Percentiles rank a stretch among this genome's conserved stretches.
Evolutionary conservation across 352 stramenopile genomes (phyloP).

Genomic region (Pythium dissotocum): DNA sequence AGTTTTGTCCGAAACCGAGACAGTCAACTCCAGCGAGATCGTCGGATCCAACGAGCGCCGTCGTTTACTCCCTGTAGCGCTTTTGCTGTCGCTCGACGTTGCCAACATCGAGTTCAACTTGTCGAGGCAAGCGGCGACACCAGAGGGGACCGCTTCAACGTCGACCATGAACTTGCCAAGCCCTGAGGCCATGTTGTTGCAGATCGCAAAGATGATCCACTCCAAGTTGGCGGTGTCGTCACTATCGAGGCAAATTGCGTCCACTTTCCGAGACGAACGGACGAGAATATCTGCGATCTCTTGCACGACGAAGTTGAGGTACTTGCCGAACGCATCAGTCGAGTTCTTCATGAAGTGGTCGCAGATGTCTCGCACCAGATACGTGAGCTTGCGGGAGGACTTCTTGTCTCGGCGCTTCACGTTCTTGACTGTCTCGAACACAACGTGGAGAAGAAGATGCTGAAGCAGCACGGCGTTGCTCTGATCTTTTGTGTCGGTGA

Average conservation of each 20-base stretch:
- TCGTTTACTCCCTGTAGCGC: slow-evolving; percentile 10
- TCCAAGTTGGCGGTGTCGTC: slow-evolving; percentile 73
- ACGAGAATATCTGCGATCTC: slow-evolving; percentile 72
- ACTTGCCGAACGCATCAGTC: slow-evolving; percentile 74
- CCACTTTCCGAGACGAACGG: slow-evolving; percentile 18
- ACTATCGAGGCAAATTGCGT: slow-evolving; percentile 31
- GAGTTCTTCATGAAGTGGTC: slow-evolving; percentile 61
- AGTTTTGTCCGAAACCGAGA: slow-evolving; percentile 6
- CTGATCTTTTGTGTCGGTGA: slow-evolving; percentile 27
- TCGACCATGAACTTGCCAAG: slow-evolving; percentile 75
- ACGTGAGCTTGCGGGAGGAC: slow-evolving; percentile 36
- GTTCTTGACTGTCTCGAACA: slow-evolving; percentile 60
- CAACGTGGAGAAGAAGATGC: slow-evolving; percentile 67
- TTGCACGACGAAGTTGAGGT: slow-evolving; percentile 74
- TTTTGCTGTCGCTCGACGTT: slow-evolving; percentile 29
- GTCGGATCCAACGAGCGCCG: slow-evolving; percentile 17
- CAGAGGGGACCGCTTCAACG: slow-evolving; percentile 58
- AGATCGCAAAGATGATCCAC: slow-evolving; percentile 77
- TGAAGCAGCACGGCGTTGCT: slow-evolving; percentile 43
- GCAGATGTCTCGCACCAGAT: slow-evolving; percentile 61
- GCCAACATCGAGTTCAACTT: slow-evolving; percentile 67
- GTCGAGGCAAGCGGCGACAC: slow-evolving; percentile 65
- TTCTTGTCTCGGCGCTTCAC: slow-evolving; percentile 25
- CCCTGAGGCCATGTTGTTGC: slow-evolving; percentile 66
- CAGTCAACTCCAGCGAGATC: background rate